phyloP scores from a whole-genome alignment of 2,329 filamentous ascomycete species.

The Colletotrichum sp. region DNA sequence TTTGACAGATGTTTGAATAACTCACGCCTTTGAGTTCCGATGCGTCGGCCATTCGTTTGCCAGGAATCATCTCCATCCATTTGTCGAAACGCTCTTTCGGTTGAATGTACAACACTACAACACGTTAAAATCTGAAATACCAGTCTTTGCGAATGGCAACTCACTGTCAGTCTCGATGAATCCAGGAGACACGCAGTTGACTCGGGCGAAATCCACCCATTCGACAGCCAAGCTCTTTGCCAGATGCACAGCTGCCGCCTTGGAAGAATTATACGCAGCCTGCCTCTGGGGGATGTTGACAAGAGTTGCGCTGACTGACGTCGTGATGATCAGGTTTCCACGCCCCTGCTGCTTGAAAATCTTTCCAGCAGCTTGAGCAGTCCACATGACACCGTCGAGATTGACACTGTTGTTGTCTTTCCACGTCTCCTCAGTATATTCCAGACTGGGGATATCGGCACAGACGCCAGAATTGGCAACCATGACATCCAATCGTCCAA shows the following conservation, averaged over 20 bases:
- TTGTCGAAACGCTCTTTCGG: conserved; percentile 21
- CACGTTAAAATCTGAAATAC: neutral
- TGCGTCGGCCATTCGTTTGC: conserved; percentile 18
- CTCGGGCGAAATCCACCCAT: conserved; percentile 45
- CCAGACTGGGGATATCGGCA: conserved; percentile 26
- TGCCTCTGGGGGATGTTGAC: conserved; percentile 32
- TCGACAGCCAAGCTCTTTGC: conserved; percentile 46
- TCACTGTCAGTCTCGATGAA: conserved; percentile 21
- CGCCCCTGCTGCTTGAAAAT: conserved; percentile 24
- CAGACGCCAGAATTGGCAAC: conserved; percentile 33
- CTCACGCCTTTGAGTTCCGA: conserved; percentile 24
- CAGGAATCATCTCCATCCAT: conserved; percentile 24
- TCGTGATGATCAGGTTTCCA: conserved; percentile 30
- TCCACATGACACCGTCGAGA: conserved; percentile 32
- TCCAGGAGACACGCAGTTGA: conserved; percentile 43
- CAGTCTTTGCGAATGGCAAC: neutral
- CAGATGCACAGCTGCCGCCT: conserved; percentile 45
- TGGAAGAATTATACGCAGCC: conserved; percentile 48
- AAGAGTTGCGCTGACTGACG: conserved; percentile 8
- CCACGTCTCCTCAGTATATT: conserved; percentile 31
- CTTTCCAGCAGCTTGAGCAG: conserved; percentile 26
- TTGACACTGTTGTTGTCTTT: conserved; percentile 28
- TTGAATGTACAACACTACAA: conserved; percentile 18
- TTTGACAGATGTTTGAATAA: neutral
- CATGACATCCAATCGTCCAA: conserved; percentile 24